Percentiles rank a stretch among this genome's conserved stretches.
Evolutionary conservation across 1,139 yeast species (phyloP).

Genomic region (Kodamaea anthophila): DNA sequence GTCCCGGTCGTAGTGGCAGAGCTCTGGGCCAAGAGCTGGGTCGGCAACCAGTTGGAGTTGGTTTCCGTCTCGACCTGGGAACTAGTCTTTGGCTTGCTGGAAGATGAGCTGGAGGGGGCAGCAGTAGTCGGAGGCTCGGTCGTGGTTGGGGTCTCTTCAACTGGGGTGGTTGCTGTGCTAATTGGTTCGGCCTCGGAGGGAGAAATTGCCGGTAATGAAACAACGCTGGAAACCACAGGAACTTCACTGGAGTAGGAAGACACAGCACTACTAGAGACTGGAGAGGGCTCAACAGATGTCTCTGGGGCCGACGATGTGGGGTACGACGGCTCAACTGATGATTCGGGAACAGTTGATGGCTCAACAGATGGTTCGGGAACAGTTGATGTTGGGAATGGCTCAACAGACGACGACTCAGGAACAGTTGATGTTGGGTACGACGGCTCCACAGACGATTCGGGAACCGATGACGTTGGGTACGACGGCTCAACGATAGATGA

Average conservation of each 20-base stretch:
- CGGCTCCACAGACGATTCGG: not conserved
- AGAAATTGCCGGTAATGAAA: too few relatives aligned
- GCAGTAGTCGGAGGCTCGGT: conserved; percentile 12
- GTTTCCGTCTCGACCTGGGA: too few relatives aligned
- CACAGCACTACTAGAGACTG: not conserved
- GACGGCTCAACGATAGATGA: not conserved
- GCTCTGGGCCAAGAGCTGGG: conserved; percentile 35
- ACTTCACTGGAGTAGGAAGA: not conserved
- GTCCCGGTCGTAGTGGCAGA: conserved; percentile 26
- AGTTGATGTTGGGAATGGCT: not conserved
- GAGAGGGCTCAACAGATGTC: not conserved
- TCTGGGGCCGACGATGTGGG: not conserved
- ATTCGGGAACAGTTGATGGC: not conserved
- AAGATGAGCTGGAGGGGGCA: conserved; percentile 15
- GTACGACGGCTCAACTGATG: conserved; percentile 1
- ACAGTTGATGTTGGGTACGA: not conserved
- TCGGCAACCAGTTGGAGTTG: conserved; percentile 42
- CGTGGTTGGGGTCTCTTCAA: conserved; percentile 15
- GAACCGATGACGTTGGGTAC: not conserved
- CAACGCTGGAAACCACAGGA: not conserved
- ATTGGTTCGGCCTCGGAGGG: conserved; percentile 11
- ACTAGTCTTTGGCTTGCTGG: conserved; percentile 9
- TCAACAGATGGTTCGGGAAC: not conserved
- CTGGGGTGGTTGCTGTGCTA: conserved; percentile 4
- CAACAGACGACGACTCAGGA: not conserved